phyloP scores from a whole-genome alignment of 768 basidiomycete species.

The Russula sp. region DNA sequence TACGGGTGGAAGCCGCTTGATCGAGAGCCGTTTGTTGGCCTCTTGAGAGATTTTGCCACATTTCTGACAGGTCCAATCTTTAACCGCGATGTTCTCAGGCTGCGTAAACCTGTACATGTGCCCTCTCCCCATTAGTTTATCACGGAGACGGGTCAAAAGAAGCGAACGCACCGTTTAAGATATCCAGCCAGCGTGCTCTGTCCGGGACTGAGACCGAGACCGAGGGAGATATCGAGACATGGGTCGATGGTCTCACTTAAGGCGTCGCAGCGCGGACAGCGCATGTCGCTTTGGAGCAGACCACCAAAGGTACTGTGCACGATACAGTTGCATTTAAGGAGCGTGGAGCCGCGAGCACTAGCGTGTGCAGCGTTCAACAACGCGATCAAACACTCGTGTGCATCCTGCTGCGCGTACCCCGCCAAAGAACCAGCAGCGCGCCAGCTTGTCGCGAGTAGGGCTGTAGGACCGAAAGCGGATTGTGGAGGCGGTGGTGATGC shows the following conservation, averaged over 20 bases:
- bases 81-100: slow-evolving; percentile 76
- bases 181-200: slow-evolving; percentile 70
- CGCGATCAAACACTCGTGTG: slow-evolving; percentile 84
- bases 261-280: slow-evolving; percentile 80
- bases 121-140: no score
- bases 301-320: slow-evolving; percentile 90
- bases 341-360: slow-evolving; percentile 69
- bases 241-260: slow-evolving; percentile 80
- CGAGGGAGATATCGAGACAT: slow-evolving; percentile 87
- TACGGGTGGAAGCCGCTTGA: slow-evolving; percentile 82
- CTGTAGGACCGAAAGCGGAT: slow-evolving; percentile 73
- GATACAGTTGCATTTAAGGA: slow-evolving; percentile 83
- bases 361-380: slow-evolving; percentile 85
- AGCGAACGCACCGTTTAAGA: slow-evolving; percentile 56
- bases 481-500: slow-evolving; percentile 36
- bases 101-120: slow-evolving; percentile 58
- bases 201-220: slow-evolving; percentile 70
- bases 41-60: slow-evolving; percentile 76
- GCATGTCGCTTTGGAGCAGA: slow-evolving; percentile 82
- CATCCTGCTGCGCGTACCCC: slow-evolving; percentile 93
- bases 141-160: no score
- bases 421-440: slow-evolving; percentile 71
- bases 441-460: slow-evolving; percentile 85
- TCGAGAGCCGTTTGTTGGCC: slow-evolving; percentile 80
- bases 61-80: slow-evolving; percentile 80